phyloP scores from a whole-genome alignment of 768 basidiomycete species.

The Strobilomyces echinocephalus region DNA sequence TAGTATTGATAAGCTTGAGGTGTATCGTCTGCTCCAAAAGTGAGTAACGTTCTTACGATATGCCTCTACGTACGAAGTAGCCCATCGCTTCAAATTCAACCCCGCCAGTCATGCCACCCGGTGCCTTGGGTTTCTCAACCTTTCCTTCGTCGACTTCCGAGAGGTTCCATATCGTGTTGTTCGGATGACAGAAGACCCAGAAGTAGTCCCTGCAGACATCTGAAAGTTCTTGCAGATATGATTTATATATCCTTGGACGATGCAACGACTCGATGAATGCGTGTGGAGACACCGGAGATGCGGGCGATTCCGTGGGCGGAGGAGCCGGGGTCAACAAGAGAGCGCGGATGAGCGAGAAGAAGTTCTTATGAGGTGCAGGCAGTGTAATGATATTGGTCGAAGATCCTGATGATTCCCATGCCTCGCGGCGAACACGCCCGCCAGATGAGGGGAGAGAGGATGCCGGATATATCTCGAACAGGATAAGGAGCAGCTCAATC shows the following conservation, averaged over 20 bases:
- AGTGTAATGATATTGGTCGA: slow-evolving; percentile 56
- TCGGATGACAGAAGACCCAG: slow-evolving; percentile 96
- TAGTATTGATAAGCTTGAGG: slow-evolving; percentile 78
- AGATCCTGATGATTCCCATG: slow-evolving; percentile 50
- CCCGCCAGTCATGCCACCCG: slow-evolving; percentile 97
- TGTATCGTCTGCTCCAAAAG: slow-evolving; percentile 65
- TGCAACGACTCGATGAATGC: slow-evolving; percentile 76
- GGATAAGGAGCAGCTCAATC: slow-evolving; percentile 75
- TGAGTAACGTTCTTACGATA: slow-evolving; percentile 10
- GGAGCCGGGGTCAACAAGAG: slow-evolving; percentile 72
- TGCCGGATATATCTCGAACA: slow-evolving; percentile 85
- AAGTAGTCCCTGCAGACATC: slow-evolving; percentile 93
- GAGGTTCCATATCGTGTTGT: slow-evolving; percentile 87
- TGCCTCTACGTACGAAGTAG: slow-evolving; percentile 67
- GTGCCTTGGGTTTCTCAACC: slow-evolving; percentile 88
- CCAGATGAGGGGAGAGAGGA: slow-evolving; percentile 58
- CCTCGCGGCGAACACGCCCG: slow-evolving; percentile 38
- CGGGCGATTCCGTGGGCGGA: slow-evolving; percentile 57
- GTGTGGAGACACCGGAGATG: slow-evolving; percentile 62
- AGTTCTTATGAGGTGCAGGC: slow-evolving; percentile 65
- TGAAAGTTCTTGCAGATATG: slow-evolving; percentile 76
- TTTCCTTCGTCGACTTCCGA: slow-evolving; percentile 76
- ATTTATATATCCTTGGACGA: slow-evolving; percentile 69
- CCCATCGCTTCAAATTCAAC: slow-evolving; percentile 97
- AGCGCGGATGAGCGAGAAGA: slow-evolving; percentile 71